A percentile compares a stretch with the other conserved stretches of the same genome.
Conservation (phyloP, 306 rosid genomes). For the Corylus heterophylla region DNA sequence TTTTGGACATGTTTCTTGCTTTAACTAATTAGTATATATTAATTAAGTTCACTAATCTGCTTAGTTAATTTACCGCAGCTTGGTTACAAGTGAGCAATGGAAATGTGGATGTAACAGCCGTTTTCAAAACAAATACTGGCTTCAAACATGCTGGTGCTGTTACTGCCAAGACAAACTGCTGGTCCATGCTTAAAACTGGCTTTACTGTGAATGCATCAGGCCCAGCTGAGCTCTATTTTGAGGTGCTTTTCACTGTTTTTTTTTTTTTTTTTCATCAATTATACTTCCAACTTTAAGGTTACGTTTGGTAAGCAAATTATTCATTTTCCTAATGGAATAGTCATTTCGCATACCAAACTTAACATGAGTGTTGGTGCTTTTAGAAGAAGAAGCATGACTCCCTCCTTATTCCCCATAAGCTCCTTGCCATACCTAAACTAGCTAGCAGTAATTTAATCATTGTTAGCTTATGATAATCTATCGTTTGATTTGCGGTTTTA, state of each 20-base stretch:
- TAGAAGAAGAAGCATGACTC: too few relatives aligned
- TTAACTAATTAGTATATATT: not conserved
- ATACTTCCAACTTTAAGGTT: not conserved
- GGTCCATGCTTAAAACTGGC: constrained; percentile 95
- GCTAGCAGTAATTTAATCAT: too few relatives aligned
- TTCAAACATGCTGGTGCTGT: constrained; percentile 41
- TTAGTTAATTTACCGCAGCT: constrained; percentile 26
- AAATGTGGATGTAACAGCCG: constrained; percentile 43
- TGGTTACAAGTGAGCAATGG: constrained; percentile 63
- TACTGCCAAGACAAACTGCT: constrained; percentile 55
- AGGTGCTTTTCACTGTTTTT: constrained; percentile 34
- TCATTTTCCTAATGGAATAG: too few relatives aligned
- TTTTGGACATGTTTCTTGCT: not conserved
- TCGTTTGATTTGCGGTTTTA: too few relatives aligned
- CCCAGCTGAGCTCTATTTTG: constrained; percentile 56
- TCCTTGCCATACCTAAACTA: too few relatives aligned
- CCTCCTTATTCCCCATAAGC: too few relatives aligned
- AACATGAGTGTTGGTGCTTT: too few relatives aligned
- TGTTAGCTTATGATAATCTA: too few relatives aligned
- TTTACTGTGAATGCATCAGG: constrained; percentile 46
- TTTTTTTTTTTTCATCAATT: not conserved
- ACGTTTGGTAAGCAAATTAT: too few relatives aligned
- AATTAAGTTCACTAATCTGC: not conserved
- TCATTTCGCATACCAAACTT: too few relatives aligned
- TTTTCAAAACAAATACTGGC: constrained; percentile 46